These are phyloP conservation scores for Vitis hybrid DNA, from an alignment of 177 flowering plant species.

Conservation along the genomic window DNA sequence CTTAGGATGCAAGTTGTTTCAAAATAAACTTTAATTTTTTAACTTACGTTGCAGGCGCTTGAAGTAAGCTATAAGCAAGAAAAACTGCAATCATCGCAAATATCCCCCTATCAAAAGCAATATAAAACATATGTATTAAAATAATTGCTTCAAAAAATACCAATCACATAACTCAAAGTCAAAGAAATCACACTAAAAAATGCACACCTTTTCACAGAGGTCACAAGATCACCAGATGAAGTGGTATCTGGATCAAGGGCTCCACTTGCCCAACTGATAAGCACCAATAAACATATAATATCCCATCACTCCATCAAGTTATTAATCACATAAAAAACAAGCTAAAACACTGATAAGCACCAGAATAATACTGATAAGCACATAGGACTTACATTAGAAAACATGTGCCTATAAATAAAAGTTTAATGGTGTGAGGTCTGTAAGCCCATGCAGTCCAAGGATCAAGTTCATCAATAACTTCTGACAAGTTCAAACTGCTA, in stretches of 20 bases:
- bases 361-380: too few species aligned
- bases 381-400: too few species aligned
- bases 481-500: too few species aligned
- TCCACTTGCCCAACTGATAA: constrained; percentile 93
- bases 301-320: not conserved
- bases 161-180: not conserved
- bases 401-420: too few species aligned
- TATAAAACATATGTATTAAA: not conserved
- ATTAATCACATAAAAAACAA: too few species aligned
- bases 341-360: too few species aligned
- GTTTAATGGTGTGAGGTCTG: too few species aligned
- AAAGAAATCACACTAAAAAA: not conserved
- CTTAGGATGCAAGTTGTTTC: too few species aligned
- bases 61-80: constrained; percentile 91
- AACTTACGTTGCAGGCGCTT: constrained; percentile 99
- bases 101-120: constrained; percentile 61
- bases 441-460: too few species aligned
- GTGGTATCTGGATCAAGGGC: constrained; percentile 76
- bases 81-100: constrained; percentile 98
- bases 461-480: too few species aligned
- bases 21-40: not conserved
- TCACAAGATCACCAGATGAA: constrained; percentile 61
- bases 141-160: not conserved
- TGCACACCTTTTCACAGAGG: constrained; percentile 82
- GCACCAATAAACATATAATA: not conserved